Percentiles rank a stretch among this genome's conserved stretches.
Evolutionary conservation across 192 early-diverging fungal species (phyloP).

Genomic region (Backusella mclennaniae): DNA sequence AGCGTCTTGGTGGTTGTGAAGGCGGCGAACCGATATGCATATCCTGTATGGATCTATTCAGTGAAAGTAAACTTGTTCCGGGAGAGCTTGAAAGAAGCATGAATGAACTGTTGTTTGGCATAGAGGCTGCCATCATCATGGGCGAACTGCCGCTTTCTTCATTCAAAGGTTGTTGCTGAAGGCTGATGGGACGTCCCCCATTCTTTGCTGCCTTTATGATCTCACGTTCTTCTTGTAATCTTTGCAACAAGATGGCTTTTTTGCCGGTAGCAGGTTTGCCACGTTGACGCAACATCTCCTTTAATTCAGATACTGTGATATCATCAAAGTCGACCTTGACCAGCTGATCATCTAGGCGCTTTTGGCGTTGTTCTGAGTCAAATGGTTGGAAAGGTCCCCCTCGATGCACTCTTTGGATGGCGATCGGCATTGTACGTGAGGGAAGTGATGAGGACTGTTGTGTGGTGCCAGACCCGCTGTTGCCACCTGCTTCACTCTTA

Average conservation of each 20-base stretch:
- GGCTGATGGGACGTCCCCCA: background rate
- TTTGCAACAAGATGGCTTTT: constrained; percentile 65
- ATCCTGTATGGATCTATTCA: constrained; percentile 32
- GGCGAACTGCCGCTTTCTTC: background rate
- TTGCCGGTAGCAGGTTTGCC: constrained; percentile 69
- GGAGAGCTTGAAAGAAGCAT: constrained; percentile 17
- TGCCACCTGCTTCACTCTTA: background rate
- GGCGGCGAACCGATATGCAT: constrained; percentile 36
- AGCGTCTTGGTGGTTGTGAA: constrained; percentile 25
- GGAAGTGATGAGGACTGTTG: constrained; percentile 23
- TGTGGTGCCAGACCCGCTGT: background rate
- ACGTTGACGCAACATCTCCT: constrained; percentile 69
- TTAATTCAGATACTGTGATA: constrained; percentile 72
- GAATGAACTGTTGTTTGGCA: constrained; percentile 8
- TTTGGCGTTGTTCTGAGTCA: constrained; percentile 52
- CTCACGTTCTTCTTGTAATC: constrained; percentile 56
- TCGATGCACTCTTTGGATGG: constrained; percentile 27
- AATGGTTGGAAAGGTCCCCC: constrained; percentile 3
- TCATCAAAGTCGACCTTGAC: constrained; percentile 69
- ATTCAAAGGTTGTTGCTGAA: background rate
- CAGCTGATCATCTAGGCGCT: constrained; percentile 62
- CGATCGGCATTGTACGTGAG: constrained; percentile 32
- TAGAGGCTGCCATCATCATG: constrained; percentile 4
- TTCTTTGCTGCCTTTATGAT: constrained; percentile 15
- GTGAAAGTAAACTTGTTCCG: constrained; percentile 14